Base-by-base conservation (phyloP, 139 green algal genomes). In the Gonium pectorale region DNA sequence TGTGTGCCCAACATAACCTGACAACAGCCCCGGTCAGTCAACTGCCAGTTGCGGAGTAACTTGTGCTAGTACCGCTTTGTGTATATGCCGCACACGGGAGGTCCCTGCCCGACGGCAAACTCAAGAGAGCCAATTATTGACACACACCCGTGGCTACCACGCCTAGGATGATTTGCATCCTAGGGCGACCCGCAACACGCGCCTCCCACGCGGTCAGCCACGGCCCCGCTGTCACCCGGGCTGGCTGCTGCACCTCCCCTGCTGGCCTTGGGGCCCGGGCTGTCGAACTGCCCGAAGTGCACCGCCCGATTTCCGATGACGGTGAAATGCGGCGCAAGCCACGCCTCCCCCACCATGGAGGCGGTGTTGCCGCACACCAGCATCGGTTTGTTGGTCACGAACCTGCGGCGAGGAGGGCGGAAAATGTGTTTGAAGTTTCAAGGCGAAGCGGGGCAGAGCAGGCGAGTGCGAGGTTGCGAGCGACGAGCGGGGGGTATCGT, bases 361-460 rank as follows among this genome's bases (percentile, higher is more conserved):
- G 95, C 97, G 41, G 95, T 98, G 90, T 97, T 98, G 67, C 93
- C 96, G 88, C 95, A 97, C 52, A 99, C 97, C 37, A 94, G 90
- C 68, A 96, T 95, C 41, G 95, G 94, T 77, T 96, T 96, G 72
- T 92, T 90, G 22, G 89, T 94, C 68, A 94, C 83, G 68, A 98
- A 97, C 49, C 86, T 90, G 81, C 15, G 35, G 66, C 21, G 37
- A 7, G 41, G 31, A 44, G 29, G n/a, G n/a, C n/a, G n/a, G n/a
- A n/a, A n/a, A n/a, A n/a, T n/a, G n/a, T n/a, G n/a, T n/a, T n/a
- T n/a, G n/a, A n/a, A n/a, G n/a, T n/a, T n/a, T n/a, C n/a, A n/a
- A n/a, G n/a, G n/a, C n/a, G n/a, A n/a, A n/a, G n/a, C n/a, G n/a
- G n/a, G n/a, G n/a, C n/a, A n/a, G n/a, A n/a, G n/a, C n/a, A n/a